These are phyloP conservation scores for Thinopyrum elongatum DNA, from an alignment of 176 grass and related monocot genomes.

Conservation along the genomic window DNA sequence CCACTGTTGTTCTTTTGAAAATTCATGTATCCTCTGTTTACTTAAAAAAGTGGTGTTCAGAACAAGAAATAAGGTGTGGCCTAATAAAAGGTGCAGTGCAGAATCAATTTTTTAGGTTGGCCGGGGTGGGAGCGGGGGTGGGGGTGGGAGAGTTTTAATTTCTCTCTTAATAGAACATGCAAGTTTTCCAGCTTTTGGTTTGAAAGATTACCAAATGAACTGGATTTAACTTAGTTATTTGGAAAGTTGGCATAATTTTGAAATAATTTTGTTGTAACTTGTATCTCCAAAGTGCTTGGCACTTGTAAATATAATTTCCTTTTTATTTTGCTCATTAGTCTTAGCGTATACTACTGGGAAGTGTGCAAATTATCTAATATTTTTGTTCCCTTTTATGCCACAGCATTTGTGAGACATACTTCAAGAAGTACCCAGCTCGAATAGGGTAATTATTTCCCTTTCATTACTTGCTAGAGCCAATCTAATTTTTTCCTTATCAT, in stretches of 20 bases:
- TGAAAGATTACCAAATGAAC: background rate
- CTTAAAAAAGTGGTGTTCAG: background rate
- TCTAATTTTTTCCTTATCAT: background rate
- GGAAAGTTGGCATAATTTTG: background rate
- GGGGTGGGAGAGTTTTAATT: background rate
- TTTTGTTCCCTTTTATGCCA: slow-evolving; percentile 20
- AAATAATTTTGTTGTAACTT: background rate
- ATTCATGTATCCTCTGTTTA: background rate
- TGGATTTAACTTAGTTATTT: background rate
- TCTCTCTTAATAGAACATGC: background rate
- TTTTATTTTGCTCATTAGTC: background rate
- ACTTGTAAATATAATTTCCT: background rate
- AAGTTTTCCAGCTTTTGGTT: background rate
- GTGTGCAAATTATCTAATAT: slow-evolving; percentile 2
- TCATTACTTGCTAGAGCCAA: background rate
- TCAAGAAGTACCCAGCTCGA: slow-evolving; percentile 89
- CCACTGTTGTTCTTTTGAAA: background rate
- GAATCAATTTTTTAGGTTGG: background rate
- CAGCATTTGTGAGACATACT: slow-evolving; percentile 99
- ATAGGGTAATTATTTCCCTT: slow-evolving; percentile 62
- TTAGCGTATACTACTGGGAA: background rate
- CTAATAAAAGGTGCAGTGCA: background rate
- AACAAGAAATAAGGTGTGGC: background rate
- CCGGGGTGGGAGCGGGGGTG: background rate
- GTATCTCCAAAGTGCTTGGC: background rate